These are phyloP conservation scores for Ilyonectria robusta DNA, from an alignment of 2,329 filamentous ascomycete genomes.

Conservation along the genomic window DNA sequence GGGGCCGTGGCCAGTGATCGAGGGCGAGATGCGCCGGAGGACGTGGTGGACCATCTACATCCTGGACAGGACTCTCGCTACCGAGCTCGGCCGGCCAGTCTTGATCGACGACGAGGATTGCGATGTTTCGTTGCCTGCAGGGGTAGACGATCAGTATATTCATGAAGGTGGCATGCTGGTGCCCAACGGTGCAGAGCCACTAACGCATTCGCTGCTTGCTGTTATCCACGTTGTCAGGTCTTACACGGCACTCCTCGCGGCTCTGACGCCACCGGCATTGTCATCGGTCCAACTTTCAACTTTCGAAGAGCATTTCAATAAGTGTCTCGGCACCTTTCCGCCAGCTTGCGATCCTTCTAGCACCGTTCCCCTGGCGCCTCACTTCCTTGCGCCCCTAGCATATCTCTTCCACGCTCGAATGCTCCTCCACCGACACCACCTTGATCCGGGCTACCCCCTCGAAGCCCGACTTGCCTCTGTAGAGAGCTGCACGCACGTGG, in stretches of 20 bases:
- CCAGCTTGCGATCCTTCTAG: conserved; percentile 78
- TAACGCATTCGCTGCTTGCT: conserved; percentile 81
- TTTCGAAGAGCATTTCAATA: conserved; percentile 85
- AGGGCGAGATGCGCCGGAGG: conserved; percentile 87
- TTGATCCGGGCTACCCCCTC: conserved; percentile 78
- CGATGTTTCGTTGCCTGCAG: conserved; percentile 84
- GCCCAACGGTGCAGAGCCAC: conserved; percentile 65
- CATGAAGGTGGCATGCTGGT: conserved; percentile 69
- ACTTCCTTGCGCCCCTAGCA: conserved; percentile 80
- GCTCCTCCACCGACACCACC: conserved; percentile 89
- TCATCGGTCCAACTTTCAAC: conserved; percentile 77
- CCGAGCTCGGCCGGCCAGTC: conserved; percentile 85
- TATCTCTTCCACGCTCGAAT: conserved; percentile 88
- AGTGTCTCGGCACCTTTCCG: conserved; percentile 83
- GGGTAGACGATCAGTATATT: conserved; percentile 85
- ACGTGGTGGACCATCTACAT: conserved; percentile 97
- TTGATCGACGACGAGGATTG: conserved; percentile 91
- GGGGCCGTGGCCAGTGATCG: conserved; percentile 80
- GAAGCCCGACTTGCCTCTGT: conserved; percentile 80
- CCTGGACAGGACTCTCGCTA: conserved; percentile 84
- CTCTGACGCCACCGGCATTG: conserved; percentile 77
- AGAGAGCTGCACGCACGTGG: conserved; percentile 80
- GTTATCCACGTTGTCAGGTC: conserved; percentile 87
- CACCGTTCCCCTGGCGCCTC: conserved; percentile 78
- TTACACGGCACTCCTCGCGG: conserved; percentile 80